These are phyloP conservation scores for Avena atlantica DNA, from an alignment of 176 grass and related monocot genomes.

Conservation along the genomic window DNA sequence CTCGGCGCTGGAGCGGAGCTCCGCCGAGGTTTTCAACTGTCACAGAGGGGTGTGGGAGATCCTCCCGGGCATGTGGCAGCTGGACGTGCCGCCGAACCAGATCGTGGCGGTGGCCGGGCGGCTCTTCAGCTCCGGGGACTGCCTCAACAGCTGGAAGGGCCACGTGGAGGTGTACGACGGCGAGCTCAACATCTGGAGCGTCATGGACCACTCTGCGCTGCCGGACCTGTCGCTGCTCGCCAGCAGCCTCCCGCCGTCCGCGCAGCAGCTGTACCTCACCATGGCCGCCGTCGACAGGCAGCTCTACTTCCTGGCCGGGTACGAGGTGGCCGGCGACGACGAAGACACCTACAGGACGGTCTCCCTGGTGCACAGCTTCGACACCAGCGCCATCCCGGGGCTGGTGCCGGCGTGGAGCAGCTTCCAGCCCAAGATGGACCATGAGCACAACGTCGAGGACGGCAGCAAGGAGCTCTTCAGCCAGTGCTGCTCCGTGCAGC, in stretches of 20 bases:
- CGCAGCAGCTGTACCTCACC: slow-evolving; percentile 58
- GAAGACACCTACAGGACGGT: slow-evolving; percentile 39
- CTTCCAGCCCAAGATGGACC: slow-evolving; percentile 54
- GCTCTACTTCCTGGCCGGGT: slow-evolving; percentile 68
- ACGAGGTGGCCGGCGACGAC: slow-evolving; percentile 36
- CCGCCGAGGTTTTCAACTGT: slow-evolving; percentile 69
- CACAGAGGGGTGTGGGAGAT: slow-evolving; percentile 53
- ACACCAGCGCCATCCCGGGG: slow-evolving; percentile 37
- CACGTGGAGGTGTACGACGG: slow-evolving; percentile 74
- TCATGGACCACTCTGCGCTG: slow-evolving; percentile 60
- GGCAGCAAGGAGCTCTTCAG: slow-evolving; percentile 60
- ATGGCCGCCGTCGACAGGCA: slow-evolving; percentile 54
- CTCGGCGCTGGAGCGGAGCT: slow-evolving; percentile 75
- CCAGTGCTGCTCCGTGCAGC: slow-evolving; percentile 62
- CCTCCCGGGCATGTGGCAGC: slow-evolving; percentile 82
- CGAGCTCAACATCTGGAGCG: slow-evolving; percentile 78
- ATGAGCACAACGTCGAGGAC: slow-evolving; percentile 38
- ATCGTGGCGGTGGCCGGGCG: slow-evolving; percentile 57
- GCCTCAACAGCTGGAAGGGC: slow-evolving; percentile 79
- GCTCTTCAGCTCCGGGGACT: slow-evolving; percentile 80
- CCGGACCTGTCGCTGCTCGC: slow-evolving; percentile 56
- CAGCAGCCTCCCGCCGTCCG: slow-evolving; percentile 36
- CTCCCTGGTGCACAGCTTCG: slow-evolving; percentile 63
- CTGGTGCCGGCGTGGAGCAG: slow-evolving; percentile 58
- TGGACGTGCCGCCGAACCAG: slow-evolving; percentile 80